Evolutionary conservation across 257 asterid genomes (phyloP), one percentile per base, ranked within the genome.

Genomic region (Paulownia fortunei): DNA sequence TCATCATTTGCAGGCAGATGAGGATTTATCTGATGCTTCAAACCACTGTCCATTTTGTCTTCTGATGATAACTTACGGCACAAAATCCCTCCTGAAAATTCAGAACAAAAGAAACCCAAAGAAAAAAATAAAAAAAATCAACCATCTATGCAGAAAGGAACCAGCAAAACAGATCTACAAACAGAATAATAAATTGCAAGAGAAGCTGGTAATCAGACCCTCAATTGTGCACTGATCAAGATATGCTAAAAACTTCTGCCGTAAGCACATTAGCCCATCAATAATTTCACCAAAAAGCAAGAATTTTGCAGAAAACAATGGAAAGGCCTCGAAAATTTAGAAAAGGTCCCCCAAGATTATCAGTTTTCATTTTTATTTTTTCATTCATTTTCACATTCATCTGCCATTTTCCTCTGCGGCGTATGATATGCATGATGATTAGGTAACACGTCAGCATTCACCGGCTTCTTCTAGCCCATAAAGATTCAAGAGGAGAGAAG

Each of bases 31-130:
- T 73, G 81, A 16, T 47, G 80, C 77, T 81, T 74, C 78, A 69
- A 61, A 44, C 42, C 83, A 78, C 81, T 21, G 2, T 81, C 84
- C 88, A 84, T 84, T 76, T 47, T 15, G 12, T 72, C 44, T 42
- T 19, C 49, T n/a, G n/a, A n/a, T 74, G 47, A 37, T 65, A 18
- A 65, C 9, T 8, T 8, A 36, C 3, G 26, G 69, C 69, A 30
- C 6, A 44, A 60, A 81, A 49, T 34, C n/a, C 61, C n/a, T 30
- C 61, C 81, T 62, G 75, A 65, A 70, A 67, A 24, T 36, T n/a
- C n/a, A n/a, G n/a, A n/a, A n/a, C n/a, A n/a, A n/a, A n/a, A n/a
- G n/a, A n/a, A n/a, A n/a, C n/a, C 34, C 61, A 23, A 41, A 54
- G 1, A 52, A 27, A 23, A 32, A 26, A 39, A n/a, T 0, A 9